These are phyloP conservation scores for Symbiotaphrina buchneri DNA, from an alignment of 495 filamentous ascomycete genomes.

Conservation along the genomic window DNA sequence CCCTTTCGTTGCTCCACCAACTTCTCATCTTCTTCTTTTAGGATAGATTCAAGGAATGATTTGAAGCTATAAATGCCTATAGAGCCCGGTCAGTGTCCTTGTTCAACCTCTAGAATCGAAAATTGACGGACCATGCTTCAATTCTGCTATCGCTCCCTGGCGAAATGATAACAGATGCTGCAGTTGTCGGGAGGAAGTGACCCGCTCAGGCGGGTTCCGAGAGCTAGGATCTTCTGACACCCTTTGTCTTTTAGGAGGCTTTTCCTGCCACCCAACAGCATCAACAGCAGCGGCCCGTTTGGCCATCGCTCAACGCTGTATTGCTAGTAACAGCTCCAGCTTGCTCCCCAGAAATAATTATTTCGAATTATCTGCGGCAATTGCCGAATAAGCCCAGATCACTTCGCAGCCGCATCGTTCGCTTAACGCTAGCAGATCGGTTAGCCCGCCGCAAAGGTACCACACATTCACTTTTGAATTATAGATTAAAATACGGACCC, in stretches of 20 bases:
- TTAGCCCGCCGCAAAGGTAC: background rate
- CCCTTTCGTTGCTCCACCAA: constrained; percentile 16
- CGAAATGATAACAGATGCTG: constrained; percentile 39
- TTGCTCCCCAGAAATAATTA: no score
- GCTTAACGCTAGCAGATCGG: background rate
- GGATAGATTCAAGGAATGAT: constrained; percentile 42
- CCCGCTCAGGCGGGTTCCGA: no score
- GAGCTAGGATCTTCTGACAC: constrained; percentile 5
- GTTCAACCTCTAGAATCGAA: background rate
- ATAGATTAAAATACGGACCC: no score
- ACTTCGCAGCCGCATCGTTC: background rate
- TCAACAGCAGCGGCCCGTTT: no score
- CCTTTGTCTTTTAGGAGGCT: background rate
- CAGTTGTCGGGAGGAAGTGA: constrained; percentile 35
- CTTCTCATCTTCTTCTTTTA: constrained; percentile 25
- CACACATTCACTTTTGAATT: no score
- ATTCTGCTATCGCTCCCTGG: constrained; percentile 29
- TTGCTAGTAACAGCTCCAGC: no score
- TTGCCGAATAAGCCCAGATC: background rate
- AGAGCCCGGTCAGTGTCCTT: background rate
- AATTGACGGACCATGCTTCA: constrained; percentile 36
- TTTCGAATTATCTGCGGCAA: background rate
- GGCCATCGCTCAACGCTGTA: no score
- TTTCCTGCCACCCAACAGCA: no score
- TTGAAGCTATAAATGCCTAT: constrained; percentile 59